Evolutionary conservation across 345 rosid genomes (phyloP), one percentile per base, ranked within the genome.

Genomic region (sweet orange (Citrus sinensis)): DNA sequence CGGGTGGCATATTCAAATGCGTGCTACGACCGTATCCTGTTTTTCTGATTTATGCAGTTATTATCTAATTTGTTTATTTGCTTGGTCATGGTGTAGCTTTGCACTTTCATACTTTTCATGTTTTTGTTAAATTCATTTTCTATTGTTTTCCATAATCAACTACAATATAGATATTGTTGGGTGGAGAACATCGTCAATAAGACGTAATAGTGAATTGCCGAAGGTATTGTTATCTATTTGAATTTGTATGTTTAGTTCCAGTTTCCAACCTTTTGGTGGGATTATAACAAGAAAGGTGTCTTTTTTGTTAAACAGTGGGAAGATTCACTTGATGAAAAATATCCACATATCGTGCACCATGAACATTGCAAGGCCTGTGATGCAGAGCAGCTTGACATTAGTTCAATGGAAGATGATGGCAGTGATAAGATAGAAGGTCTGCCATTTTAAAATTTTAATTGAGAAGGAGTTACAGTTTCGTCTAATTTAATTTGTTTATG

Each of bases 121-220:
- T 74, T 30, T 83, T 20, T 75, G 71, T 73, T 49, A 42, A 75
- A 63, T 56, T 80, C 20, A 35, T 6, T 78, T 70, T 46, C 5
- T 65, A 34, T 25, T 81, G 69, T 81, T 88, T 87, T 84, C 89
- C 83, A 79, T 92, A 29, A 92, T 72, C 51, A 61, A 56, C 81
- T 80, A 13, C 67, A 54, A 61, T 79, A 71, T 71, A 96, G 99
- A 92, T 87, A 87, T 94, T 27, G 99, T 96, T 73, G 99, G 99
- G 42, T 96, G 98, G 99, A 94, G 94, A 87, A 96, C 99, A 7
- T 90, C 99, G 49, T 96, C 97, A 32, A 92, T 96, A 77, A 88
- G 99, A 85, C 92, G 93, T 77, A 82, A 85, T 67, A 84, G 78
- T 78, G 98, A 94, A 79, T 87, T 96, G 73, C 99, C 98, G 5